Evolutionary conservation across 2,329 filamentous ascomycete genomes (phyloP).

Genomic region (Shiraia sp.): DNA sequence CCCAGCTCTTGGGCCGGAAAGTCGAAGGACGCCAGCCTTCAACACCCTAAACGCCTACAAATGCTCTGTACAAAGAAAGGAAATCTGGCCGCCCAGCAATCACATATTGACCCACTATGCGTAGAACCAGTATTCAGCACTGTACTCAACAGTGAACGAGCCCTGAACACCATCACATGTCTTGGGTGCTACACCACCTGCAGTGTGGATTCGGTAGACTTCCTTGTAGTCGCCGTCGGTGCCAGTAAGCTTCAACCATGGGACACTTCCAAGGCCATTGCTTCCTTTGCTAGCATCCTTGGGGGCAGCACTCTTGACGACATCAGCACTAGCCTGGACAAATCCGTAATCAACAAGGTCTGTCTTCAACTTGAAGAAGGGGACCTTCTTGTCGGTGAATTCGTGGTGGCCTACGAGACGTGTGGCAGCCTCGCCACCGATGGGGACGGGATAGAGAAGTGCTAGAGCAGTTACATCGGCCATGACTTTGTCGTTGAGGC

Average conservation of each 20-base stretch:
- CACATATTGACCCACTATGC: conserved; percentile 15
- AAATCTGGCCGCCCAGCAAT: not conserved
- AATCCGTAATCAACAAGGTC: conserved; percentile 57
- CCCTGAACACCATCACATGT: conserved; percentile 69
- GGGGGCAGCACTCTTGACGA: conserved; percentile 65
- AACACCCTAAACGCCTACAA: conserved; percentile 33
- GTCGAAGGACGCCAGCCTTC: conserved; percentile 15
- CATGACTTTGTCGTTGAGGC: conserved; percentile 62
- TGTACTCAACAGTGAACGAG: conserved; percentile 75
- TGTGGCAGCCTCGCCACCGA: conserved; percentile 54
- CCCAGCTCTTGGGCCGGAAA: conserved; percentile 13
- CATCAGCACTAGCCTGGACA: conserved; percentile 66
- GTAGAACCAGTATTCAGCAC: conserved; percentile 75
- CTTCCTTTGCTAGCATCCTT: conserved; percentile 61
- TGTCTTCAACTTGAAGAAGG: conserved; percentile 79
- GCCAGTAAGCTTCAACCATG: conserved; percentile 75
- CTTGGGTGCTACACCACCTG: conserved; percentile 74
- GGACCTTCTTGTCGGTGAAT: conserved; percentile 71
- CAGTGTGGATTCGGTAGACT: conserved; percentile 83
- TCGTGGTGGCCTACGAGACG: conserved; percentile 77
- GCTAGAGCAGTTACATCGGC: conserved; percentile 67
- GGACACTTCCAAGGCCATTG: conserved; percentile 64
- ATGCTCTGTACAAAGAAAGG: conserved; percentile 35
- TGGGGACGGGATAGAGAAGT: conserved; percentile 66
- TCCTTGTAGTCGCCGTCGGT: conserved; percentile 60